Evolutionary conservation across 495 filamentous ascomycete genomes (phyloP).

Genomic region (Parathielavia appendiculata): DNA sequence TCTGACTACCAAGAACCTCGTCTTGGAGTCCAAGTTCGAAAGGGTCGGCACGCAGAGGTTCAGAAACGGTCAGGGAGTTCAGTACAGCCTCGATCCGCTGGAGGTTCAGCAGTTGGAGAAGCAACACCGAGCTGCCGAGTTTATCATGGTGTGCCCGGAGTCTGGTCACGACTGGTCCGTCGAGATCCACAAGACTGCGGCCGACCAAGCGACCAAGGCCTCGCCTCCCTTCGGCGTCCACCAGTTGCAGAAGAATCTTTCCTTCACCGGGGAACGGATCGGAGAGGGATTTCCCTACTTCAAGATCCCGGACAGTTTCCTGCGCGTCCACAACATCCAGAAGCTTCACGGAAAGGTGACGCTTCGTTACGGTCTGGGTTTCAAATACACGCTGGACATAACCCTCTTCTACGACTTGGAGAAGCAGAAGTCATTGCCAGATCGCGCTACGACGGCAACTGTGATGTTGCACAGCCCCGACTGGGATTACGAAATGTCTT

Average conservation of each 20-base stretch:
- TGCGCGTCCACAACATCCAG: neutral
- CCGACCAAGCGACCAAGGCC: neutral
- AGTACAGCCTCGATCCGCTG: conserved; percentile 16
- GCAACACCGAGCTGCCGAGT: conserved; percentile 22
- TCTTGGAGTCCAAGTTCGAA: conserved; percentile 13
- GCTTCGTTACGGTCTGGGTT: conserved; percentile 14
- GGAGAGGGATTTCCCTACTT: conserved; percentile 6
- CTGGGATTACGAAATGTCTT: conserved; percentile 21
- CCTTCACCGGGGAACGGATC: neutral
- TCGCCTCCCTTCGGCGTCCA: neutral
- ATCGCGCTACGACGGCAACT: conserved; percentile 1
- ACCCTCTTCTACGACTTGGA: conserved; percentile 12
- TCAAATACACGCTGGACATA: conserved; percentile 20
- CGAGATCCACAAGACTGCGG: conserved; percentile 2
- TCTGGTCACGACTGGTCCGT: conserved; percentile 27
- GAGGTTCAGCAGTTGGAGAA: conserved; percentile 13
- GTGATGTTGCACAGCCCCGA: conserved; percentile 14
- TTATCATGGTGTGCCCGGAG: conserved; percentile 37
- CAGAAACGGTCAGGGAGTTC: neutral
- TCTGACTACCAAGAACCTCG: neutral
- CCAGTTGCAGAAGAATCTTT: neutral
- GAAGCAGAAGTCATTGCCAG: neutral
- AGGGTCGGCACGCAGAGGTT: neutral
- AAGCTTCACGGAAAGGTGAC: conserved; percentile 16
- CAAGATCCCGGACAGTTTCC: neutral